These are phyloP conservation scores for Daldinia decipiens DNA, from an alignment of 495 filamentous ascomycete species.

Conservation along the genomic window DNA sequence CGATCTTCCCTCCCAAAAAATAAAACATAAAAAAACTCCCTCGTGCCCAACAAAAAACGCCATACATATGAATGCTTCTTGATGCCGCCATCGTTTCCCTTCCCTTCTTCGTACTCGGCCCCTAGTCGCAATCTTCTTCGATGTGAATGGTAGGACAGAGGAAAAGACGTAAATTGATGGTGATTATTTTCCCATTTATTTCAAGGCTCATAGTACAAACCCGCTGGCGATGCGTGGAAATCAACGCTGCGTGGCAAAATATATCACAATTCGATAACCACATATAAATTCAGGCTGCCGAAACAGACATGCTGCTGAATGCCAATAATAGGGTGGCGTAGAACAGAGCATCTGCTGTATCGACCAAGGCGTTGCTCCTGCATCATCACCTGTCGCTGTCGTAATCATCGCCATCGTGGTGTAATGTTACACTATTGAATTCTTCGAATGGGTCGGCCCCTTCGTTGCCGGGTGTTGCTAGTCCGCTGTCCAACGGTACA, in stretches of 20 bases:
- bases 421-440: conserved; percentile 97
- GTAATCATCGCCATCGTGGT: conserved; percentile 89
- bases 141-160: conserved; percentile 25
- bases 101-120: conserved; percentile 27
- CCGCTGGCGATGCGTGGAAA: conserved; percentile 12
- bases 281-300: neutral
- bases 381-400: conserved; percentile 40
- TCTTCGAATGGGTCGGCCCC: conserved; percentile 95
- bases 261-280: neutral
- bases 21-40: conserved; percentile 25
- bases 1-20: conserved; percentile 6
- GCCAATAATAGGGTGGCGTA: neutral
- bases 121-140: conserved; percentile 41
- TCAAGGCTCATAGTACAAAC: conserved; percentile 34
- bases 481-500: conserved; percentile 83
- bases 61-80: conserved; percentile 44
- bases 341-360: neutral
- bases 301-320: conserved; percentile 3
- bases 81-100: conserved; percentile 28
- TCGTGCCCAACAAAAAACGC: conserved; percentile 33
- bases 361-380: neutral
- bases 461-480: conserved; percentile 86
- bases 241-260: conserved; percentile 13
- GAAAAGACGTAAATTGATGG: conserved; percentile 32
- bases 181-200: conserved; percentile 18